A percentile compares a stretch with the other conserved stretches of the same genome.
Evolutionary conservation across 345 rosid species (phyloP).

Genomic region (Combretum micranthum): DNA sequence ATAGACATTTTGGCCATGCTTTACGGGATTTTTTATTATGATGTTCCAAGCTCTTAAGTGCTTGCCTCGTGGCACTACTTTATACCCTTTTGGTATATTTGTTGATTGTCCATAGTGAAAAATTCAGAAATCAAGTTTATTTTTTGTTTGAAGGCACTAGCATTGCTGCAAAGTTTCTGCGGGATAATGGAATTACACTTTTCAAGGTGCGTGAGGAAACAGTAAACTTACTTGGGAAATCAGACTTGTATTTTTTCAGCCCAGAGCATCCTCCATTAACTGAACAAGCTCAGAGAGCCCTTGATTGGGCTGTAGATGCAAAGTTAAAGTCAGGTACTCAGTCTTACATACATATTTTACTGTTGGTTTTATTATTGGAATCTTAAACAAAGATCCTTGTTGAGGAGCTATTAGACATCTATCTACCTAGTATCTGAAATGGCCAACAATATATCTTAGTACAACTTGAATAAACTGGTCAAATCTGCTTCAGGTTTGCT

Average conservation of each 20-base stretch:
- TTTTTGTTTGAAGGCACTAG: constrained; percentile 52
- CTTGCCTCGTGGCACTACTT: no score
- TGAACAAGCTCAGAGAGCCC: constrained; percentile 70
- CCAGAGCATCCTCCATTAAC: constrained; percentile 89
- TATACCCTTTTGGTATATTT: not conserved
- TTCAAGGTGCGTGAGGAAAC: constrained; percentile 69
- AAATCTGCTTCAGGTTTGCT: no score
- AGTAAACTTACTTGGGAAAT: constrained; percentile 64
- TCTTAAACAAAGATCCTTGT: no score
- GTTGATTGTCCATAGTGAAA: not conserved
- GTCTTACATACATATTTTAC: not conserved
- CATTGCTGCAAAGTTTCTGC: constrained; percentile 79
- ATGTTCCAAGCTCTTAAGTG: no score
- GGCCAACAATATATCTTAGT: no score
- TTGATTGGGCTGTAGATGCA: constrained; percentile 84
- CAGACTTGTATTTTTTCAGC: constrained; percentile 62
- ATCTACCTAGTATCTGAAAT: no score
- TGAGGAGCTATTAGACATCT: no score
- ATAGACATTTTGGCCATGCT: no score
- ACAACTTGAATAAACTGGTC: no score
- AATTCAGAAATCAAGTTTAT: constrained; percentile 1
- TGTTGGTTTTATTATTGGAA: no score
- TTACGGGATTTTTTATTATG: no score
- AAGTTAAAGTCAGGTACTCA: constrained; percentile 70
- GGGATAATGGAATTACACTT: constrained; percentile 71